Base-by-base conservation (phyloP, 108 stramenopile species). In the Discostella stelligeroides region DNA sequence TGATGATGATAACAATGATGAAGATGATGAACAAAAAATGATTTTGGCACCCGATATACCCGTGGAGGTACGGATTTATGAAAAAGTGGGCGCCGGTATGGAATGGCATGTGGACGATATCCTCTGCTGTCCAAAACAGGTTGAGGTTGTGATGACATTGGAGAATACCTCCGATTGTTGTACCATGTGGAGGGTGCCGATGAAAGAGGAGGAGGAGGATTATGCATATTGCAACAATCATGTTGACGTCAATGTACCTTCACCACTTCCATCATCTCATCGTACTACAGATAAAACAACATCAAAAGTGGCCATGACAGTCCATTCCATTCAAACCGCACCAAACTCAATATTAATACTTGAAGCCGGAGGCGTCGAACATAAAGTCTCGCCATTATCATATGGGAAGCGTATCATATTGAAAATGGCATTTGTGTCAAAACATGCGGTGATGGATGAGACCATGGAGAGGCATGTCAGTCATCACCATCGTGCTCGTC, bases 121-220 rank as follows among this genome's bases (percentile, higher is more conserved):
- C 0, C 43, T 92, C 11, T 92, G 82, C 66, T 60, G 76, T 62
- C 85, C 87, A 11, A 79, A 80, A 21, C 88, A 92, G 70, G 11
- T 92, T 12, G 91, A 92, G 73, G 82, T 86, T 13, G 85, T 92
- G 0, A 55, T 88, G 21, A 92, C 91, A 9, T 13, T 92, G 25
- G 91, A 92, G 48, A 92, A 92, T 63, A 88, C 59, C 38, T 92
- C 91, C n/a, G 87, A 92, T 79, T 92, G 91, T 54, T 51, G 25
- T 25, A 92, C 91, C 45, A 70, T 84, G 79, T 89, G 88, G 88
- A 75, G 70, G 58, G 34, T 34, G 6, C 34, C 34, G 34, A 34
- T 5, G 34, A 34, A 5, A 6, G 51, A 68, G 6, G 38, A 45
- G 13, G 69, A 62, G 43, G 28, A 48, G 9, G 28, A 21, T 2